Percentiles rank a stretch among this genome's conserved stretches.
phyloP scores from a whole-genome alignment of 257 asterid species.

The Linaria vulgaris region DNA sequence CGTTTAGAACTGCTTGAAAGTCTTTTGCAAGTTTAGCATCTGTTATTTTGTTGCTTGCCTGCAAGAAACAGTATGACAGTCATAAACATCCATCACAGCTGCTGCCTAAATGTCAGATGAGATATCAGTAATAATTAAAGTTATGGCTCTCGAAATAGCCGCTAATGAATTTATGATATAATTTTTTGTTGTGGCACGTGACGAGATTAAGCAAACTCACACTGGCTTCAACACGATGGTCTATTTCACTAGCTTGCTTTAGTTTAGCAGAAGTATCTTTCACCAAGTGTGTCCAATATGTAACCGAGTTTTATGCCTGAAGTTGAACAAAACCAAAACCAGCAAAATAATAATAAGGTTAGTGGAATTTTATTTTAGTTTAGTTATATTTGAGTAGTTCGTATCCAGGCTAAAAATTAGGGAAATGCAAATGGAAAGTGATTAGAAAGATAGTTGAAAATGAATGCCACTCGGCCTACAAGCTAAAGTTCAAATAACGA shows the following conservation, averaged over 20 bases:
- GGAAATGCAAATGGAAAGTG: too few species aligned
- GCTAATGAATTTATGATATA: too few species aligned
- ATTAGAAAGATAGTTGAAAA: too few species aligned
- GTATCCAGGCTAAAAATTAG: too few species aligned
- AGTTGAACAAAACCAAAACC: constrained; percentile 22
- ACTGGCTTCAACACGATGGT: constrained; percentile 69
- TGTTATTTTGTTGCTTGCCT: constrained; percentile 87
- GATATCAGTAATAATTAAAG: neutral
- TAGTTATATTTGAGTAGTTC: too few species aligned
- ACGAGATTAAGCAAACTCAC: constrained; percentile 45
- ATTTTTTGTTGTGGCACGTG: too few species aligned
- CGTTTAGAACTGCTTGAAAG: constrained; percentile 85
- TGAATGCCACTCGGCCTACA: too few species aligned
- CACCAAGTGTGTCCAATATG: constrained; percentile 85
- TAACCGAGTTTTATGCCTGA: constrained; percentile 83
- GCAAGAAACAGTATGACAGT: constrained; percentile 27
- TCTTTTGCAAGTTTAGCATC: constrained; percentile 97
- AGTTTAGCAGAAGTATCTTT: constrained; percentile 95
- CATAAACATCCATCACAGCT: neutral
- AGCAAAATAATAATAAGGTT: constrained; percentile 24
- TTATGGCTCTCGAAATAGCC: neutral
- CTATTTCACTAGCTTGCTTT: constrained; percentile 90
- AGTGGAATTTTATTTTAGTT: too few species aligned
- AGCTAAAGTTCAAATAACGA: too few species aligned
- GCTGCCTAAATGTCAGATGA: too few species aligned